These are phyloP conservation scores for Lactarius quietus DNA, from an alignment of 768 basidiomycete genomes.

Conservation along the genomic window DNA sequence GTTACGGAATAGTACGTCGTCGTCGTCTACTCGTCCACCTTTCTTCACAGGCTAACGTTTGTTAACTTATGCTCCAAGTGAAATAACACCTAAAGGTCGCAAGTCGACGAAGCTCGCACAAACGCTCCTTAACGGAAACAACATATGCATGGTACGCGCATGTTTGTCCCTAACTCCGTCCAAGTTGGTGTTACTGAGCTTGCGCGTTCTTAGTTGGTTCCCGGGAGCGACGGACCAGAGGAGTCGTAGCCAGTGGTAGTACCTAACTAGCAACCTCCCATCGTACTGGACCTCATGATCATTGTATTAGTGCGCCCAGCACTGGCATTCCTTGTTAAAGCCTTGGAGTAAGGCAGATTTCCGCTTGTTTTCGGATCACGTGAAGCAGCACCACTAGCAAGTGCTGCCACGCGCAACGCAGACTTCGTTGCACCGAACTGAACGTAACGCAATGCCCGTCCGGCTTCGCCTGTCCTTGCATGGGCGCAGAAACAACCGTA, in stretches of 20 bases:
- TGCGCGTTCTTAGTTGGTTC: conserved; percentile 54
- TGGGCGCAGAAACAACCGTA: conserved; percentile 66
- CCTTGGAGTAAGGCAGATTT: too few relatives aligned
- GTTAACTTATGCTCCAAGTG: conserved; percentile 46
- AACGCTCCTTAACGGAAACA: conserved; percentile 90
- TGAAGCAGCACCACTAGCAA: background rate
- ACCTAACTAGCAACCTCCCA: background rate
- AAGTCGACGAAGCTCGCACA: conserved; percentile 82
- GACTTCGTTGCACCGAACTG: background rate
- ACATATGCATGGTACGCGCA: conserved; percentile 85
- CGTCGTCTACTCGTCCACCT: background rate
- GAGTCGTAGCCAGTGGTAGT: conserved; percentile 8
- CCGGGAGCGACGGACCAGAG: conserved; percentile 68
- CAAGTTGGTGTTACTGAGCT: background rate
- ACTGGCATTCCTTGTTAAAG: background rate
- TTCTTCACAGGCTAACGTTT: background rate
- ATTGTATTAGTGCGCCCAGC: background rate
- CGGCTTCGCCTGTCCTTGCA: conserved; percentile 84
- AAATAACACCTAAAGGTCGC: conserved; percentile 76
- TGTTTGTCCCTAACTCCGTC: conserved; percentile 4
- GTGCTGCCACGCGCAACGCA: background rate
- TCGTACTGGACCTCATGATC: background rate
- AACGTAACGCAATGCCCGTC: conserved; percentile 61
- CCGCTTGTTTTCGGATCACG: background rate
- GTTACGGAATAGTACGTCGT: conserved; percentile 88